Evolutionary conservation across 495 filamentous ascomycete genomes (phyloP), one percentile per base, ranked within the genome.

Genomic region (Hypoxylon crocopeplum): DNA sequence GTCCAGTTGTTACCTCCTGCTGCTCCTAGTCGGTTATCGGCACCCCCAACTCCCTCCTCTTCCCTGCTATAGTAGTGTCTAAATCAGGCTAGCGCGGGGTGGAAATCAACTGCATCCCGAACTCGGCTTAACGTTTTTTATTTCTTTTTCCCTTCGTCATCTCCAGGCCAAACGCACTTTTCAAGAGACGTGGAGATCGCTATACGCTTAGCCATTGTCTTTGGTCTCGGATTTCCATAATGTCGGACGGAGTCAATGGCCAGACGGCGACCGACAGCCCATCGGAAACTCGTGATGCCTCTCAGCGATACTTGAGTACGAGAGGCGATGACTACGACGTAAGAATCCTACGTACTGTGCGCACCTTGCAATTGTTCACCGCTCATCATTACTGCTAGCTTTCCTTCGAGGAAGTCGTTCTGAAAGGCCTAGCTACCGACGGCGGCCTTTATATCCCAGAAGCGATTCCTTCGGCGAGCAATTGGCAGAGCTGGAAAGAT

Each of bases 391-490:
- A 6, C 30, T 19, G 13, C 38, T 46, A 96, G 91, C 80, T 94
- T 56, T 91, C 92, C 39, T 98, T 98, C 70, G 93, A 97, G 73
- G 82, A 87, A 19, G 91, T 91, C 30, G 93, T 97, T 21, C 76
- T 98, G 55, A 94, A 97, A 72, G 93, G 93, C 20, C 86, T 98
- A 27, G 92, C 93, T 20, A 72, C 85, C 2, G 93, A 97, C 66
- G 90, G 90, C 24, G 93, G 93, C 21, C 87, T 98, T 40, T 97
- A 93, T 77, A 83, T 97, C 30, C 93, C 93, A 13, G 84, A 97
- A 69, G 82, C 89, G 47, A 84, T 97, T 45, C 93, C 92, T 20
- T 59, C 71, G 6, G 77, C 88, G 15, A 51, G 68, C 17, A 72
- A 87, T 67, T 93, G 90, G 89, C 69, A 80, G 45, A 75, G 76